Conservation (phyloP, 2,329 filamentous ascomycete genomes). For the Arthrobotrys pseudoclavata region DNA sequence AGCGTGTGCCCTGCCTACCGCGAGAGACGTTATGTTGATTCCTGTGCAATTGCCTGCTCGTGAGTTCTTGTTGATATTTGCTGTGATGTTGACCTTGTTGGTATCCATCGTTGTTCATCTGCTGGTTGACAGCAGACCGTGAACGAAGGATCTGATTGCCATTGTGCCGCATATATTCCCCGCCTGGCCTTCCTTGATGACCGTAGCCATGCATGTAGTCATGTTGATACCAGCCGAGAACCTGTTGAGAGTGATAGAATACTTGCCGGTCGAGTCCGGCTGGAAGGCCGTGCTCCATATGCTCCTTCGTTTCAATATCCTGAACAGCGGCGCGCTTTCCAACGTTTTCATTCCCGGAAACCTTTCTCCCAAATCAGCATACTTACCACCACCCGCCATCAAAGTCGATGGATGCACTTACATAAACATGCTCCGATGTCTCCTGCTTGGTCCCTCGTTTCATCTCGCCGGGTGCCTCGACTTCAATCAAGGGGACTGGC, state of each 20-base stretch:
- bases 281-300: neutral
- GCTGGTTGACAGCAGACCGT: constrained; percentile 30
- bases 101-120: constrained; percentile 21
- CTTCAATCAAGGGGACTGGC: constrained; percentile 29
- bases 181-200: neutral
- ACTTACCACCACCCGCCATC: neutral
- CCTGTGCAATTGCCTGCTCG: constrained; percentile 15
- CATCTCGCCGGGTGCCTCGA: constrained; percentile 27
- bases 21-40: constrained; percentile 33
- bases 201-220: constrained; percentile 13
- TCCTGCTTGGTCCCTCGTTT: constrained; percentile 3
- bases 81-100: constrained; percentile 24
- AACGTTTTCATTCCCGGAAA: neutral
- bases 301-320: constrained; percentile 4
- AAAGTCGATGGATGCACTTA: neutral
- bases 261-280: neutral
- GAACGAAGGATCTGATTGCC: constrained; percentile 22
- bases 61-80: constrained; percentile 29
- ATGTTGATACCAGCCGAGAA: constrained; percentile 27
- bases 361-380: constrained; percentile 1
- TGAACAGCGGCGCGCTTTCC: constrained; percentile 1
- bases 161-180: constrained; percentile 17
- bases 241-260: constrained; percentile 27
- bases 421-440: constrained; percentile 9
- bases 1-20: constrained; percentile 37